These are phyloP conservation scores for Grigorovia jiainica DNA, from an alignment of 805 yeast genomes.

Conservation along the genomic window DNA sequence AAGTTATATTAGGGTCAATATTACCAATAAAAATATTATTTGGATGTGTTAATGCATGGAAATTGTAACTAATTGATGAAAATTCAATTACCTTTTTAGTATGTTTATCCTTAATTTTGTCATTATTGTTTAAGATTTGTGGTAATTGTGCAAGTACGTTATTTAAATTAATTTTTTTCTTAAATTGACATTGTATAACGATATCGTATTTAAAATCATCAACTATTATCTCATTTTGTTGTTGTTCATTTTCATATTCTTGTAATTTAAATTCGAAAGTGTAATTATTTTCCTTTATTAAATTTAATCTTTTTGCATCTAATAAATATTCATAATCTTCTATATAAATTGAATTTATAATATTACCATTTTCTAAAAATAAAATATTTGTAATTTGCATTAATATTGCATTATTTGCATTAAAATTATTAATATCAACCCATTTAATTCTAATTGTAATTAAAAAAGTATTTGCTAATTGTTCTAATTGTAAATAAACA, in stretches of 20 bases:
- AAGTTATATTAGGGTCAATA: constrained; percentile 31
- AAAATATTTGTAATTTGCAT: neutral
- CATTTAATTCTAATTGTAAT: constrained; percentile 21
- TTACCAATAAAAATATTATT: constrained; percentile 51
- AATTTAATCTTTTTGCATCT: constrained; percentile 15
- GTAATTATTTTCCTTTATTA: constrained; percentile 16
- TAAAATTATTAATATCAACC: constrained; percentile 2
- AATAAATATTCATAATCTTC: constrained; percentile 25
- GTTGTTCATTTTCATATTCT: constrained; percentile 9
- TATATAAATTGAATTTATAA: constrained; percentile 15
- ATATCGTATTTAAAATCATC: constrained; percentile 16
- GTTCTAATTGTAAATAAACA: constrained; percentile 15
- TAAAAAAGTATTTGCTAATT: constrained; percentile 22
- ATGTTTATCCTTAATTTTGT: constrained; percentile 1
- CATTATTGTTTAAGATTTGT: constrained; percentile 2
- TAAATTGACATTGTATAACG: constrained; percentile 22
- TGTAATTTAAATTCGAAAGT: constrained; percentile 18
- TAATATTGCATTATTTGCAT: neutral
- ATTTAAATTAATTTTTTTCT: constrained; percentile 5
- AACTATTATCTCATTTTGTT: constrained; percentile 1
- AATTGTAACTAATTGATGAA: constrained; percentile 23
- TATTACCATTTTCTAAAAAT: constrained; percentile 11
- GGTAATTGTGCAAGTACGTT: constrained; percentile 1
- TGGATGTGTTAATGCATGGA: constrained; percentile 38
- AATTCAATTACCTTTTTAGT: constrained; percentile 5